Evolutionary conservation across 495 filamentous ascomycete genomes (phyloP).

Genomic region (Tuber microsphaerosporum): DNA sequence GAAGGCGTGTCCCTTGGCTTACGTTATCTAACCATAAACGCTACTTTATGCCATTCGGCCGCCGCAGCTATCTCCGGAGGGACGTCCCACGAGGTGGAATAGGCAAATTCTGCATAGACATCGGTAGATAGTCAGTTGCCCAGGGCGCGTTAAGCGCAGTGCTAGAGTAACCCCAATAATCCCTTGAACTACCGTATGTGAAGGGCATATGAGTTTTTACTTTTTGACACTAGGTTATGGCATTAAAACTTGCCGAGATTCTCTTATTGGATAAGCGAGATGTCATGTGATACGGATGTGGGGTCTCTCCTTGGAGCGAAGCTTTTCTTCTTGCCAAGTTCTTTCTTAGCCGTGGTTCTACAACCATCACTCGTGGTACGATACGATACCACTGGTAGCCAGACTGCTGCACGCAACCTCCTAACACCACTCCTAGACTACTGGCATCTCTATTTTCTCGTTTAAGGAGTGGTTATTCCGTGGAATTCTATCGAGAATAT

Average conservation of each 20-base stretch:
- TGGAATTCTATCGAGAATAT: background rate
- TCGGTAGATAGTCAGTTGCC: background rate
- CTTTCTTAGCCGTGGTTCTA: background rate
- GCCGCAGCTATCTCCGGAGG: background rate
- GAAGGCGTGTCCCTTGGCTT: background rate
- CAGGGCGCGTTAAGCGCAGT: background rate
- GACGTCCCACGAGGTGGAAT: background rate
- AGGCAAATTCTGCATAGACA: background rate
- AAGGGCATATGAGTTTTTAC: background rate
- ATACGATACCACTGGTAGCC: background rate
- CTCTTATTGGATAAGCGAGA: background rate
- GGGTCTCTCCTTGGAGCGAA: background rate
- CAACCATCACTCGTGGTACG: too few species aligned
- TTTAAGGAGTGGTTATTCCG: background rate
- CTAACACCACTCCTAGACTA: background rate
- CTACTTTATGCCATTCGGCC: background rate
- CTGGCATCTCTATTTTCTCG: background rate
- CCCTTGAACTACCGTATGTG: background rate
- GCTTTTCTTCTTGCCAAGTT: background rate
- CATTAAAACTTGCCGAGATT: background rate
- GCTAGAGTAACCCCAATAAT: background rate
- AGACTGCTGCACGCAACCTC: background rate
- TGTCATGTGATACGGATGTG: background rate
- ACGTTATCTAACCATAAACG: background rate
- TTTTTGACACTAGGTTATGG: background rate